Base-by-base conservation (phyloP, 106 monocot species). In the Dioscorea zingiberensis region DNA sequence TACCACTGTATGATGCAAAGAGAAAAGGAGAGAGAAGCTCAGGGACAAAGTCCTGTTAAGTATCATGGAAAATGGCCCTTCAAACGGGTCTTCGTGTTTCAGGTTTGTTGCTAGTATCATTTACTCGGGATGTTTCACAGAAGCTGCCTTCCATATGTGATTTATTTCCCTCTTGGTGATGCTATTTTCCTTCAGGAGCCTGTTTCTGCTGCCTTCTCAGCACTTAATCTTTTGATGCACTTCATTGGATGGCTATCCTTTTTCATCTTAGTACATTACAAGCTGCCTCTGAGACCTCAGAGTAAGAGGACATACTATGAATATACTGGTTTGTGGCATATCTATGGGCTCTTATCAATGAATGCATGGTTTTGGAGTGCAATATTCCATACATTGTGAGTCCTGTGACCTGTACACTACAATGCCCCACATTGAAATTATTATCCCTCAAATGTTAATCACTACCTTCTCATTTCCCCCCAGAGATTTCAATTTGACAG, bases 21-120 rank as follows among this genome's bases (percentile, higher is more conserved):
- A 61, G 93, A 89, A 64, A 61, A 66, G 10, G 78, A 89, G 68
- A 80, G 85, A 57, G 75, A 68, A 68, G 62, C 49, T 76, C 68
- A 76, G 59, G 85, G 93, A n/a, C 76, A 81, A 3, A 23, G 17
- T 60, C 85, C 88, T 76, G 85, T 93, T 16, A 85, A 88, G 44
- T 93, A 93, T 75, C 88, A 93, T 79, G 93, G 93, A 28, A 89
- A 93, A 71, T 97, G 91, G 95, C 93, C 93, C 29, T 93, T 93
- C 62, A 73, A 69, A 54, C 88, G 89, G 58, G 78, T 83, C 24
- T 81, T 70, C 60, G 74, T 85, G 21, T 86, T 93, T 62, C 93
- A 93, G 88, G 93, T 91, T 48, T 70, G 61, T 69, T 46, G 44
- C 56, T 63, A n/a, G n/a, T 28, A 7, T 54, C 25, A 13, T 22